Base-by-base conservation (phyloP, 2,329 filamentous ascomycete species). In the Nothopassalora personata region DNA sequence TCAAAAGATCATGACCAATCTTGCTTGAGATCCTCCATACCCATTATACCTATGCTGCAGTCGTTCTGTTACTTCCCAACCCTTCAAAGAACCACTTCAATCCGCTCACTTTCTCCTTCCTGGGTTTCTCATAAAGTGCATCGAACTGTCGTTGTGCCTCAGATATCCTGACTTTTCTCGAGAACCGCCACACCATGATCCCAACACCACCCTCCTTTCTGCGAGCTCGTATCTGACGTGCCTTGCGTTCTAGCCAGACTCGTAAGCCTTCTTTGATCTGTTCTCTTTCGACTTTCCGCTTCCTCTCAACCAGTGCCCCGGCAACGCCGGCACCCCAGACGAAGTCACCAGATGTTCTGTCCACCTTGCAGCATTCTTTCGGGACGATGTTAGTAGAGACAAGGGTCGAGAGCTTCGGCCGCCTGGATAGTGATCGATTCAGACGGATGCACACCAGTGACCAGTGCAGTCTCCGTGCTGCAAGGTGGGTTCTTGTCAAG, bases 391-490 rank as follows among this genome's bases (percentile, higher is more conserved):
- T 82, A 11, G 85, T 79, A 64, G 83, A 79, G 3, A 88, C 85
- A 6, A 90, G 77, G 8, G 79, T 78, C 60, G 83, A 80, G 5
- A 82, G 77, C 2, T 83, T 81, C 0, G 86, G 86, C 1, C 87
- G 80, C 8, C 79, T 74, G 18, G 83, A 80, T 2, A 90, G 77
- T 10, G 82, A 81, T 51, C 83, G 82, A 28, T 85, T 82, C 4
- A 90, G 79, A 31, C 83, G 83, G 67, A 89, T 89, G 54, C 82
- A 81, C 5, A 85, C 82, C 2, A 90, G 78, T 13, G 81, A 86
- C 57, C 85, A 81, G 49, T 82, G 83, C 2, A 90, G 80, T 23
- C 79, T 77, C 19, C 86, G 82, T 3, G 86, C 87, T 27, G 86
- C 81, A 49, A 86, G 79, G 34, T 86, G 83, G 13, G 85, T 89